A percentile compares a stretch with the other conserved stretches of the same genome.
These are phyloP conservation scores for Isabelozyma gotoi DNA, from an alignment of 805 yeast species.

Conservation along the genomic window DNA sequence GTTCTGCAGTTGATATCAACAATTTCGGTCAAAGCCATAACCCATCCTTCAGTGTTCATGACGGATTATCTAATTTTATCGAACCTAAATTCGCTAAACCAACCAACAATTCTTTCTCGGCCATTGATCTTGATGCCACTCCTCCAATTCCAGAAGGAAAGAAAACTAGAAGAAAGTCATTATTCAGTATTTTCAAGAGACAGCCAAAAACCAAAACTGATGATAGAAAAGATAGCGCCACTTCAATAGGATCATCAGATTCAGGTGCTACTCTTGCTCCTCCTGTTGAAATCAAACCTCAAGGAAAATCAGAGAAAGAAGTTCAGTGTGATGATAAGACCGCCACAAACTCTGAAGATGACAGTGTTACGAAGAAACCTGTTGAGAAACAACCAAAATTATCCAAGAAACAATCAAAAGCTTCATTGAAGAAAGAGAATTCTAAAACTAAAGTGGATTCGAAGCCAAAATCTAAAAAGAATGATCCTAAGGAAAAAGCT, in stretches of 20 bases:
- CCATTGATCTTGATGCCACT: not conserved
- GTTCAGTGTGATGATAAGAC: not conserved
- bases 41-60: slow-evolving; percentile 31
- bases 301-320: not conserved
- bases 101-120: not conserved
- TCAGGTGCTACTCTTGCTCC: not conserved
- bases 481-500: too few species aligned
- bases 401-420: not conserved
- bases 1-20: slow-evolving; percentile 38
- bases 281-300: not conserved
- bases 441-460: not conserved
- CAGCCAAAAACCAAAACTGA: slow-evolving; percentile 10
- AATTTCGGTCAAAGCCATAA: slow-evolving; percentile 39
- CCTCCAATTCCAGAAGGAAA: slow-evolving; percentile 2
- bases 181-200: slow-evolving; percentile 37
- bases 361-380: not conserved
- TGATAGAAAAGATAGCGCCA: not conserved
- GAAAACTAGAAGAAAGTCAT: slow-evolving; percentile 25
- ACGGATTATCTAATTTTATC: slow-evolving; percentile 4
- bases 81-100: not conserved
- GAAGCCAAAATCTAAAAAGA: not conserved
- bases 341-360: not conserved
- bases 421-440: not conserved
- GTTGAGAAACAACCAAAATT: not conserved
- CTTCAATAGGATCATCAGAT: not conserved